Evolutionary conservation across 179 eudicot genomes (phyloP).

Genomic region (Camellia oleifera): DNA sequence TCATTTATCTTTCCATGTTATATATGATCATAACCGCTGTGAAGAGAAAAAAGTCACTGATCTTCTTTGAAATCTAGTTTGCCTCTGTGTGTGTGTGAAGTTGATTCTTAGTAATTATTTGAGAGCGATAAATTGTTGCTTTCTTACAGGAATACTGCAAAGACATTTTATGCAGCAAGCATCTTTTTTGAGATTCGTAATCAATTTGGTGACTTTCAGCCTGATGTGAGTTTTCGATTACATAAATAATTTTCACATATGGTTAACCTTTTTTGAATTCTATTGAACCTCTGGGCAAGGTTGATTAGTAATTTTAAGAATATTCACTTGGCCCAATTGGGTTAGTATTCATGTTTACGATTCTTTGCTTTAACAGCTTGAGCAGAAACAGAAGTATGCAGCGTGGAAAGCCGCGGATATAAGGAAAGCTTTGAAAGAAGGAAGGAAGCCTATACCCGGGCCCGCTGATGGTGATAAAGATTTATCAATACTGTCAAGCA

Average conservation of each 20-base stretch:
- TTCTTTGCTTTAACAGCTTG: conserved; percentile 47
- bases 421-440: conserved; percentile 91
- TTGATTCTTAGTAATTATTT: neutral
- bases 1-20: neutral
- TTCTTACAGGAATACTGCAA: conserved; percentile 73
- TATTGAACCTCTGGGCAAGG: neutral
- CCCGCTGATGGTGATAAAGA: conserved; percentile 82
- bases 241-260: neutral
- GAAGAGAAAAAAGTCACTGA: neutral
- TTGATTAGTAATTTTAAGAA: neutral
- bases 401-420: conserved; percentile 98
- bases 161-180: conserved; percentile 95
- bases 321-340: neutral
- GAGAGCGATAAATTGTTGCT: neutral
- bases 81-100: neutral
- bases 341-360: neutral
- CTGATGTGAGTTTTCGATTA: conserved; percentile 56
- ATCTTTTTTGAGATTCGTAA: conserved; percentile 86
- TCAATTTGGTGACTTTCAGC: conserved; percentile 72
- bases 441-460: conserved; percentile 87
- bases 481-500: conserved; percentile 36
- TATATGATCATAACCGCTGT: neutral
- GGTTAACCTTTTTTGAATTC: too few species aligned
- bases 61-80: conserved; percentile 2
- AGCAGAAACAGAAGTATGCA: conserved; percentile 97